Conservation (phyloP, 1,284 basidiomycete species). For the Tausonia pullulans region DNA sequence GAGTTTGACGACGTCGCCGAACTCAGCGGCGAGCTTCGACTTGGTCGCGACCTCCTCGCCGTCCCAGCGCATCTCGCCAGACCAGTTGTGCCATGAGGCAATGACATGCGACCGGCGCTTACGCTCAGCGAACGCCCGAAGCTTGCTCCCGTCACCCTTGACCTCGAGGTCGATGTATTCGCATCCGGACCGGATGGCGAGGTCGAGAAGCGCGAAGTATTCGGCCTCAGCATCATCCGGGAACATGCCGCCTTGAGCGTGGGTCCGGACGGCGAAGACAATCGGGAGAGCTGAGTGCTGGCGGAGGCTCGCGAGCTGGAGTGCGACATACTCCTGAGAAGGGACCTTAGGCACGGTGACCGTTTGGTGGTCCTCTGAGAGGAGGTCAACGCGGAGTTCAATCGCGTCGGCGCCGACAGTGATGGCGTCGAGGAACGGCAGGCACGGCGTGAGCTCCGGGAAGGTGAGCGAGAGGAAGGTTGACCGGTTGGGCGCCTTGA, state of each 20-base stretch:
- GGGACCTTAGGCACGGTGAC: constrained; percentile 48
- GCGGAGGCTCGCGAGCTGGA: constrained; percentile 70
- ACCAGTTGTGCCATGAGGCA: constrained; percentile 91
- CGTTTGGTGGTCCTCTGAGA: constrained; percentile 44
- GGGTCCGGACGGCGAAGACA: constrained; percentile 82
- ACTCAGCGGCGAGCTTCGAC: constrained; percentile 50
- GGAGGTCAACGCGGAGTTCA: constrained; percentile 84
- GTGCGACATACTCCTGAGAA: constrained; percentile 58
- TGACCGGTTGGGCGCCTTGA: constrained; percentile 48
- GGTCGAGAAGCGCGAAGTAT: constrained; percentile 63
- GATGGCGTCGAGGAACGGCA: constrained; percentile 59
- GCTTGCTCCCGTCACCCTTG: constrained; percentile 52
- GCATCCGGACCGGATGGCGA: constrained; percentile 71
- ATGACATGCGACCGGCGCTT: constrained; percentile 73
- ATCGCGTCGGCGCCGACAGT: constrained; percentile 81
- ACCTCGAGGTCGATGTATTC: constrained; percentile 94
- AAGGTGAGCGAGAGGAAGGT: constrained; percentile 91
- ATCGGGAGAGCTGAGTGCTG: constrained; percentile 71
- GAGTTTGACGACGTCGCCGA: constrained; percentile 86
- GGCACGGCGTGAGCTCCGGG: constrained; percentile 65
- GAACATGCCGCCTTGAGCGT: constrained; percentile 82
- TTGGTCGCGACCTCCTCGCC: constrained; percentile 53
- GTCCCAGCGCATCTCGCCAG: constrained; percentile 73
- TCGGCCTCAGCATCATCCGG: constrained; percentile 65
- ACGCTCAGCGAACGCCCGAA: constrained; percentile 48